A percentile compares a stretch with the other conserved stretches of the same genome.
Conservation (phyloP, 2,329 filamentous ascomycete species). For the Cladosporium velox region DNA sequence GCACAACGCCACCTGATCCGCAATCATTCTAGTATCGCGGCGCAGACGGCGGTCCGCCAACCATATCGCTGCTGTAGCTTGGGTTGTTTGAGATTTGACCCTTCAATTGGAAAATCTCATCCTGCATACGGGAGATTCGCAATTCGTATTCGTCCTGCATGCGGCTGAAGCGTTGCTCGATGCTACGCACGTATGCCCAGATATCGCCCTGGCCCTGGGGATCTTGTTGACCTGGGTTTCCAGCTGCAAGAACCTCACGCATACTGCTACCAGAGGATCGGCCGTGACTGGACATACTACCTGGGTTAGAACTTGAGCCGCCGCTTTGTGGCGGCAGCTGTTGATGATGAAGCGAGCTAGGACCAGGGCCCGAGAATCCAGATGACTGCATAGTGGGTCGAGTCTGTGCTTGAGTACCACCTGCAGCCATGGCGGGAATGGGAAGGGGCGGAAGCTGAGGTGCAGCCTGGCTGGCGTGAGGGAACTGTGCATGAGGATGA, state of each 20-base stretch:
- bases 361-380: slow-evolving; percentile 23
- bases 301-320: slow-evolving; percentile 46
- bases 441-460: slow-evolving; percentile 43
- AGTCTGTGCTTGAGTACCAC: not conserved
- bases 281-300: slow-evolving; percentile 56
- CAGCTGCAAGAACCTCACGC: slow-evolving; percentile 63
- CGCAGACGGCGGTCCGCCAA: slow-evolving; percentile 12
- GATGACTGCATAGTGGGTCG: slow-evolving; percentile 1
- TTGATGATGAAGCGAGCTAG: slow-evolving; percentile 46
- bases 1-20: not conserved
- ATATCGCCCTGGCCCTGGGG: slow-evolving; percentile 50
- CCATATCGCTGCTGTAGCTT: slow-evolving; percentile 37
- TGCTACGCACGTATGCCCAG: slow-evolving; percentile 70
- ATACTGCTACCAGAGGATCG: slow-evolving; percentile 60
- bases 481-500: slow-evolving; percentile 35
- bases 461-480: not conserved
- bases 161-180: slow-evolving; percentile 58
- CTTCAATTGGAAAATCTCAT: slow-evolving; percentile 44
- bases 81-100: slow-evolving; percentile 30
- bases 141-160: slow-evolving; percentile 52
- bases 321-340: slow-evolving; percentile 31
- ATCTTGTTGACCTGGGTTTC: slow-evolving; percentile 40
- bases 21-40: slow-evolving; percentile 14
- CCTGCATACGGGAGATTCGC: slow-evolving; percentile 47
- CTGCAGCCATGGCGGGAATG: not conserved